Base-by-base conservation (phyloP, 179 eudicot species). In the Heliamphora pulchella region DNA sequence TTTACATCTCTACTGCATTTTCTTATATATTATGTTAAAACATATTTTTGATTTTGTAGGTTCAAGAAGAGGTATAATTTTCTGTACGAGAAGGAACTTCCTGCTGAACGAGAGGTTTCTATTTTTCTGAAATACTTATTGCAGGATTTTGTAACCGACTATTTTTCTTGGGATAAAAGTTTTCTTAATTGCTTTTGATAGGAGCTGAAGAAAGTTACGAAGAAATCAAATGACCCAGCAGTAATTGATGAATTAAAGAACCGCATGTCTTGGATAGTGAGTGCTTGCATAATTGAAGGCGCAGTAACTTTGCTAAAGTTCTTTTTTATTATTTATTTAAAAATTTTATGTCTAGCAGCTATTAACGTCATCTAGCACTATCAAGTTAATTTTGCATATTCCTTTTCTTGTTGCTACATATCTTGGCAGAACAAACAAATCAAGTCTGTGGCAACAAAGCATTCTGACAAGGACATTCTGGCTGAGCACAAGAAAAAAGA, bases 401-500 rank as follows among this genome's bases (percentile, higher is more conserved):
- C 50, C 76, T 53, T 9, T 57, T 9, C 80, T 81, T 59, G 11
- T 85, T 70, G 67, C 39, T 39, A n/a, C 54, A 76, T 54, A 3
- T 46, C 54, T 72, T 83, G 8, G 61, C 81, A 94, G 97, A 88
- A 91, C 79, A 92, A 87, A 74, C 98, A 92, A 85, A 81, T 90
- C 80, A 94, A 89, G 87, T 84, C 97, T 17, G 92, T 0, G 31
- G 31, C 86, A 22, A 81, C 89, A 72, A 92, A 87, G 86, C 91
- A 78, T 73, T 80, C 85, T 58, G 89, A 90, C 73, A 65, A 84
- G 69, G 89, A 88, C 70, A 92, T 94, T 80, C 87, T 96, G 62
- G 64, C 91, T 68, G 91, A 90, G 84, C 99, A 94, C 82, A 96
- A 92, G 92, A 96, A 90, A 90, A 94, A 84, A 85, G 96, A 90